Evolutionary conservation across 2,329 filamentous ascomycete genomes (phyloP), one percentile per base, ranked within the genome.

Genomic region (Gremmenia infestans): DNA sequence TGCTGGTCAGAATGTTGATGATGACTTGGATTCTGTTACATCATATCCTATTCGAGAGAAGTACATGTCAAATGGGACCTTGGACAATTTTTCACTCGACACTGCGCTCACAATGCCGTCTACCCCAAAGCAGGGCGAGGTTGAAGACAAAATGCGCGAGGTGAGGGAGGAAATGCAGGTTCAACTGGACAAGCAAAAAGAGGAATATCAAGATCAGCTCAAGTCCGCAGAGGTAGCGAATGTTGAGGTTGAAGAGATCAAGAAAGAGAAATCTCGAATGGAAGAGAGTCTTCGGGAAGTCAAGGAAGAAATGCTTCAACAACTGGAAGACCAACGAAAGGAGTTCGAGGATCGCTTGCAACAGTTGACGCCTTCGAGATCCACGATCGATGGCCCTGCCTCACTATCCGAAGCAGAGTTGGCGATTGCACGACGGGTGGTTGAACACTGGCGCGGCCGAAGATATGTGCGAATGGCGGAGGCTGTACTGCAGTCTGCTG

Each of bases 401-500:
- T 54, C 63, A 42, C 76, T 96, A 52, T 85, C 85, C 1, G 83
- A 89, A 15, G 80, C 81, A 52, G 91, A 97, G 68, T 79, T 91
- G 11, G 80, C 81, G 55, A 78, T 85, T 36, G 92, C 89, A 1
- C 85, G 80, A 60, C 78, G 78, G 36, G 83, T 85, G 1, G 76
- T 89, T 53, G 78, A 81, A 59, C 85, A 88, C 64, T 99, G 94
- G 94, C 85, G 85, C 59, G 81, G 87, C 63, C 85, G 90, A 32
- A 89, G 90, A 67, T 97, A 93, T 66, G 91, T 99, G 56, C 86
- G 87, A 54, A 96, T 99, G 89, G 92, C 93, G 3, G 94, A 97
- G 71, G 84, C 87, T 2, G 86, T 97, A 28, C 77, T 99, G 47
- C 91, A 96, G 68, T 87, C 96, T 70, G 93, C 93, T 2, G 85